Evolutionary conservation across 116 monocot species (phyloP).

Genomic region (Posidonia oceanica): DNA sequence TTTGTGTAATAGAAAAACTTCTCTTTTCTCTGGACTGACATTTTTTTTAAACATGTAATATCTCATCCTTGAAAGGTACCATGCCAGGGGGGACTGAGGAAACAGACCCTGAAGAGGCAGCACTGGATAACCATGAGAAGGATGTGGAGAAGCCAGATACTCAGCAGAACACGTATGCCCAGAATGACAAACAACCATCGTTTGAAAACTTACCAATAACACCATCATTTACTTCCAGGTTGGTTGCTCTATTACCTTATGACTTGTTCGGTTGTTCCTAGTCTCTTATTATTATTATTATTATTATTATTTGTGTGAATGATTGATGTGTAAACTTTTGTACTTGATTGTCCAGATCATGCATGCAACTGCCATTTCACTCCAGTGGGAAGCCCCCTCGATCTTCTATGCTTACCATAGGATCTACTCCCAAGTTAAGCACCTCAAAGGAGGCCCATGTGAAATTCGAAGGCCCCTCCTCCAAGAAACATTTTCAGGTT

Average conservation of each 20-base stretch:
- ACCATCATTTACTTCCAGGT: slow-evolving; percentile 51
- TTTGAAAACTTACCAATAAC: slow-evolving; percentile 30
- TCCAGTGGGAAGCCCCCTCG: slow-evolving; percentile 60
- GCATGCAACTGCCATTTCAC: slow-evolving; percentile 21
- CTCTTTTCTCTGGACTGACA: not conserved
- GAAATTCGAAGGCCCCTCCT: slow-evolving; percentile 16
- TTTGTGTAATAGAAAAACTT: not conserved
- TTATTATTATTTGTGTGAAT: not conserved
- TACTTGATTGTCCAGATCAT: slow-evolving; percentile 14
- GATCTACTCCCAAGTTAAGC: slow-evolving; percentile 17
- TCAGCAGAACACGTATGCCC: slow-evolving; percentile 21
- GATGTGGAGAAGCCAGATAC: slow-evolving; percentile 27
- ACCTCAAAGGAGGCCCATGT: slow-evolving; percentile 10
- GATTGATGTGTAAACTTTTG: not conserved
- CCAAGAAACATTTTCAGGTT: slow-evolving; percentile 11
- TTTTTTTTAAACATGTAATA: not conserved
- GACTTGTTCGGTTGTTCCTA: not conserved
- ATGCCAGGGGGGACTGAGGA: slow-evolving; percentile 28
- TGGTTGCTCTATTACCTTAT: not conserved
- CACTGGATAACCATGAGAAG: slow-evolving; percentile 20
- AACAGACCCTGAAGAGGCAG: slow-evolving; percentile 35
- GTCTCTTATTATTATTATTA: not conserved
- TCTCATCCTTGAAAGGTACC: slow-evolving; percentile 5
- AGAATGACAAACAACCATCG: slow-evolving; percentile 17
- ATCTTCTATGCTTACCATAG: slow-evolving; percentile 19